Base-by-base conservation (phyloP, 2,329 filamentous ascomycete genomes). In the Simplicillium aogashimaense region DNA sequence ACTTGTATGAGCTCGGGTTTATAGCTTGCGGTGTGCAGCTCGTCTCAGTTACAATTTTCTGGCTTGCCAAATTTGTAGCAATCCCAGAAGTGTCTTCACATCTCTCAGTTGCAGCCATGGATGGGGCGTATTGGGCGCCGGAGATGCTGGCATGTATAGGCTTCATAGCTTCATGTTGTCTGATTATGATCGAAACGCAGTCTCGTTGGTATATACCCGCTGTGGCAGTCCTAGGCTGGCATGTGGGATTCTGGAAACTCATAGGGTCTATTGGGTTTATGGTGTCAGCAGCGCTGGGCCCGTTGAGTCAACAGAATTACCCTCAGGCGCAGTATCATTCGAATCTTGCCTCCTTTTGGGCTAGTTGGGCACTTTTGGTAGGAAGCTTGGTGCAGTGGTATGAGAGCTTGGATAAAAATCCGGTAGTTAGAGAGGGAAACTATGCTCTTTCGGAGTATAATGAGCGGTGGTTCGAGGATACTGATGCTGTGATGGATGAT, bases 181-280 rank as follows among this genome's bases (percentile, higher is more conserved):
- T 83, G 2, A 83, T 81, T 56, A 81, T 81, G 69, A 50, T 83
- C 7, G 80, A 84, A 55, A 81, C 77, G 3, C 79, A 83, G 55
- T 53, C 65, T 32, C 69, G 64, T 35, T 84, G 80, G 79, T 83
- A 74, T 48, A 58, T 63, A 11, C 78, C 80, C 0, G 74, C 76
- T 0, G 64, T 63, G 3, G 52, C 56, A 3, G 61, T 76, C 1
- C 63, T 84, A 2, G 79, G 79, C 3, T 83, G 79, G 80, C 76
- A 83, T 54, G 72, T 84, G 47, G 79, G 76, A 0, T 55, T 72
- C 8, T 83, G 78, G 76, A 83, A 83, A 48, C 54, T 81, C 2
- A 60, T 83, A 15, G 80, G 80, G 51, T 69, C 25, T 67, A 75
- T 46, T 69, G 74, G 13, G 58, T 73, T 10, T 78, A 68, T 56